Base-by-base conservation (phyloP, 768 basidiomycete species). In the Suillus variegatus region DNA sequence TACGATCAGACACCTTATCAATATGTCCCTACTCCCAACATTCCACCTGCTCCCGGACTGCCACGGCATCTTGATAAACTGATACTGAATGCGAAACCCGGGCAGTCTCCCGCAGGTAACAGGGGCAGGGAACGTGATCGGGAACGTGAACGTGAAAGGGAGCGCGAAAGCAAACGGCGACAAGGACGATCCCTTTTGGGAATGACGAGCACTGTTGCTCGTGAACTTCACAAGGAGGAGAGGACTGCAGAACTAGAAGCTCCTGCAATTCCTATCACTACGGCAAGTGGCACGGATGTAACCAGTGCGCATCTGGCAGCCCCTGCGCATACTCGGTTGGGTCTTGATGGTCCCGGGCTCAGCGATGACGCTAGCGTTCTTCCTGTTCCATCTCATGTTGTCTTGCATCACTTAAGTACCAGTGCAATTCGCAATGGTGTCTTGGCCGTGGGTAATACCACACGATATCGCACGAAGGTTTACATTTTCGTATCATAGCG, bases 361-460 rank as follows among this genome's bases (percentile, higher is more conserved):
- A 86, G 88, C 20, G 96, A 99, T 77, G 96, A 99, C 73, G 91
- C 87, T 61, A 91, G 90, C 57, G 94, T 99, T 64, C 77, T 99
- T 67, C 91, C 97, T 18, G 94, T 97, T 25, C 96, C 96, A 25
- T 91, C 88, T 44, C 96, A 98, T 79, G 94, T 94, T 44, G 94
- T 98, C 28, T 80, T 99, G 68, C 95, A 97, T 71, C 96, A 99
- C 77, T 78, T 99, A 71, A 93, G 93, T 67, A 97, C 96, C 67
- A 97, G 94, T 72, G 95, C 96, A 61, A 99, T 99, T 67, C 84
- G 88, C 77, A 95, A 95, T 75, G 95, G 94, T 8, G 94, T 97
- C 55, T 77, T 98, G 58, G 95, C 95, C 46, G 95, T 98, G 6
- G 95, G 90, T 35, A 94, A 88, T 66, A 99, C 96, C 64, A 95